Conservation (phyloP, 495 filamentous ascomycete genomes). For the Bombardia bombarda region DNA sequence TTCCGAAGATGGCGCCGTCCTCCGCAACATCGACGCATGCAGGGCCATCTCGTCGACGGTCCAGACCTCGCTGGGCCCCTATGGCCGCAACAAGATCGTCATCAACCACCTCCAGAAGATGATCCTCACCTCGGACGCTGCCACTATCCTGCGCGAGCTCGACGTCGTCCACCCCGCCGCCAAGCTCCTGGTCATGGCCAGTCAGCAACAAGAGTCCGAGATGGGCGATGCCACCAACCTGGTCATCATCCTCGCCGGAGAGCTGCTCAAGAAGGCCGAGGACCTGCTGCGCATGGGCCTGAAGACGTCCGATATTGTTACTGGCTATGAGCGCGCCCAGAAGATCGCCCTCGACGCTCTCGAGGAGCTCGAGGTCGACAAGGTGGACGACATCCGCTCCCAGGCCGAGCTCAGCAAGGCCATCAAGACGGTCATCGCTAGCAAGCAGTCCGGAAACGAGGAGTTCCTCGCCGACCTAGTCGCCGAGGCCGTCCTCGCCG, state of each 20-base stretch:
- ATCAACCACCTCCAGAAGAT: slow-evolving; percentile 99
- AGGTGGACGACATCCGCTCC: slow-evolving; percentile 74
- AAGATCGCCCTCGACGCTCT: slow-evolving; percentile 75
- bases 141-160: slow-evolving; percentile 92
- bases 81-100: slow-evolving; percentile 99
- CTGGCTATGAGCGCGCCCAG: slow-evolving; percentile 91
- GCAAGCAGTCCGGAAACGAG: slow-evolving; percentile 92
- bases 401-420: slow-evolving; percentile 85
- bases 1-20: slow-evolving; percentile 95
- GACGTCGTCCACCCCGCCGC: slow-evolving; percentile 98
- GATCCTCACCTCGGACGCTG: slow-evolving; percentile 96
- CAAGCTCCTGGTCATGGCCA: slow-evolving; percentile 98
- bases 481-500: slow-evolving; percentile 86
- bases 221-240: slow-evolving; percentile 99
- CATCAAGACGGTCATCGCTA: slow-evolving; percentile 87
- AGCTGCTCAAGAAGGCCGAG: slow-evolving; percentile 95
- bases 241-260: slow-evolving; percentile 92
- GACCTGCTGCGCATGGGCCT: slow-evolving; percentile 90
- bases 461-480: slow-evolving; percentile 81
- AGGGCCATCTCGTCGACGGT: slow-evolving; percentile 92
- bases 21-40: slow-evolving; percentile 98
- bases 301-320: slow-evolving; percentile 93
- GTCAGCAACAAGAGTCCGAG: slow-evolving; percentile 97
- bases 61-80: slow-evolving; percentile 92
- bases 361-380: slow-evolving; percentile 86